phyloP scores from a whole-genome alignment of 306 rosid species.

The Benincasa hispida region DNA sequence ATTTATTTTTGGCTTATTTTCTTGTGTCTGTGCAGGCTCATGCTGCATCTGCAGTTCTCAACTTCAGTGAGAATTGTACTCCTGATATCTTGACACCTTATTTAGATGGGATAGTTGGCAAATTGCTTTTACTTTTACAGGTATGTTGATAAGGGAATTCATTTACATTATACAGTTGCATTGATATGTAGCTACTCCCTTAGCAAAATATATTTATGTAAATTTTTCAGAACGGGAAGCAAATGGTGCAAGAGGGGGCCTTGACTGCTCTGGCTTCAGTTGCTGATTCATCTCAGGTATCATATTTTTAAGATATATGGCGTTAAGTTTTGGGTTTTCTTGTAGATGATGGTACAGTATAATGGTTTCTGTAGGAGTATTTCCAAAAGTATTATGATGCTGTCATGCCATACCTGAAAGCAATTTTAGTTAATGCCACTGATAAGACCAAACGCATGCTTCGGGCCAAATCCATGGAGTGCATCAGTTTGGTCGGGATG shows the following conservation, averaged over 20 bases:
- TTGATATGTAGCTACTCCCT: neutral
- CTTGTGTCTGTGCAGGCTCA: conserved; percentile 58
- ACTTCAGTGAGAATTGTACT: conserved; percentile 96
- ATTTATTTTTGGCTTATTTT: neutral
- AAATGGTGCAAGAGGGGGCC: conserved; percentile 99
- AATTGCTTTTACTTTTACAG: conserved; percentile 90
- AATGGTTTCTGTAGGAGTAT: conserved; percentile 51
- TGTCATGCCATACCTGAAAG: conserved; percentile 94
- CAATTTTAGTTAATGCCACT: conserved; percentile 81
- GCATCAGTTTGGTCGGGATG: conserved; percentile 96
- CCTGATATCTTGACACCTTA: conserved; percentile 84
- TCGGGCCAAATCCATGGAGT: conserved; percentile 97
- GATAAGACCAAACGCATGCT: conserved; percentile 95
- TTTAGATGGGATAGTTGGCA: conserved; percentile 88
- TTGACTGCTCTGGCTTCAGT: conserved; percentile 96
- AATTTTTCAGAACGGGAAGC: conserved; percentile 67
- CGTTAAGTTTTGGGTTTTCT: neutral
- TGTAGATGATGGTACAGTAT: conserved; percentile 8
- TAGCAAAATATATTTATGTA: neutral
- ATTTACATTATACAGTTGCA: neutral
- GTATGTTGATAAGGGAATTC: conserved; percentile 22
- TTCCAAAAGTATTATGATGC: conserved; percentile 90
- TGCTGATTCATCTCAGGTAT: conserved; percentile 97
- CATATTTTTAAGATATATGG: neutral
- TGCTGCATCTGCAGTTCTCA: conserved; percentile 99